These are phyloP conservation scores for Davidsoniella eucalypti DNA, from an alignment of 2,329 filamentous ascomycete genomes.

Conservation along the genomic window DNA sequence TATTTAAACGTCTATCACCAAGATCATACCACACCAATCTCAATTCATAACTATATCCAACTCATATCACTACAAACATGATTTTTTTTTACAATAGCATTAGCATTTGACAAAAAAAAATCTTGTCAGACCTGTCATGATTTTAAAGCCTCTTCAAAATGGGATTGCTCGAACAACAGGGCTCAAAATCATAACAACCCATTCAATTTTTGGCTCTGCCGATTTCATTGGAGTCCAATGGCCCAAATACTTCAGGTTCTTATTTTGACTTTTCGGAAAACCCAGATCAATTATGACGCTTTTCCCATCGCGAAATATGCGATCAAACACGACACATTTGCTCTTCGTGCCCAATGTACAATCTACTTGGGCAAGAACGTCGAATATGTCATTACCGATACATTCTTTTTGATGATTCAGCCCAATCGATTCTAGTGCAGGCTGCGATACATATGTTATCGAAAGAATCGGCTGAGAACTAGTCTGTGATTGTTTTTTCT, in stretches of 20 bases:
- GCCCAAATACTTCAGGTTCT: slow-evolving; percentile 4
- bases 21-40: too few species aligned
- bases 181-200: slow-evolving; percentile 2
- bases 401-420: slow-evolving; percentile 22
- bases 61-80: too few species aligned
- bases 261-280: background rate
- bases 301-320: background rate
- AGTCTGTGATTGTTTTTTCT: slow-evolving; percentile 13
- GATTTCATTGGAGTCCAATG: slow-evolving; percentile 13
- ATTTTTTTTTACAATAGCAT: too few species aligned
- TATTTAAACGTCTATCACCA: too few species aligned
- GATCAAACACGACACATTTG: background rate
- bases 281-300: slow-evolving; percentile 4
- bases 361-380: background rate
- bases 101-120: too few species aligned
- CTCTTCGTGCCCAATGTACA: slow-evolving; percentile 1
- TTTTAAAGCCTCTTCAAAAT: too few species aligned
- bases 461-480: slow-evolving; percentile 19
- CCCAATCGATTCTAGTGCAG: slow-evolving; percentile 31
- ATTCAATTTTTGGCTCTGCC: background rate
- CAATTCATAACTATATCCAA: too few species aligned
- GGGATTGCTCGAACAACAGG: background rate
- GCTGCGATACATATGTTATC: slow-evolving; percentile 30
- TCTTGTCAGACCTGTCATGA: too few species aligned
- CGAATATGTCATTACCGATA: slow-evolving; percentile 15